These are phyloP conservation scores for Acacia confusa DNA, from an alignment of 306 rosid species.

Conservation along the genomic window DNA sequence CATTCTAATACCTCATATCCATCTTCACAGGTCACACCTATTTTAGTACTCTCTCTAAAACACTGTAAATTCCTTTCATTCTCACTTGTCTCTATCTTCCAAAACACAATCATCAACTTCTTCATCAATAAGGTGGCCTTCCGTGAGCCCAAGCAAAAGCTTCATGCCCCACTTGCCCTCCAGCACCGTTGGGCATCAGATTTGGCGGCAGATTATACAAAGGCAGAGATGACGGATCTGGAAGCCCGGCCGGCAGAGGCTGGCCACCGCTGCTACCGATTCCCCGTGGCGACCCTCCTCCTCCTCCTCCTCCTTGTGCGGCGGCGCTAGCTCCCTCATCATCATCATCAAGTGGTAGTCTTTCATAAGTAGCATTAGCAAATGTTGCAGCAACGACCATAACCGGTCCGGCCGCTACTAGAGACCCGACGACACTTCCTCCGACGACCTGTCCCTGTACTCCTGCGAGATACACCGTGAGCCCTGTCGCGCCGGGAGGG, in stretches of 20 bases:
- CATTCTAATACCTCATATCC: slow-evolving; percentile 24
- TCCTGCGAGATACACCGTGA: slow-evolving; percentile 82
- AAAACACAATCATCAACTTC: slow-evolving; percentile 13
- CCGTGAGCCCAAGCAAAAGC: slow-evolving; percentile 79
- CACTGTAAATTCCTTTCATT: slow-evolving; percentile 13
- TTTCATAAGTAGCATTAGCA: slow-evolving; percentile 91
- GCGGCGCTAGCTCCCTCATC: slow-evolving; percentile 57
- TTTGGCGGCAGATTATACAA: slow-evolving; percentile 68
- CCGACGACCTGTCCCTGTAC: slow-evolving; percentile 93
- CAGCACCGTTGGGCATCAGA: slow-evolving; percentile 61
- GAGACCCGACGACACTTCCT: slow-evolving; percentile 86
- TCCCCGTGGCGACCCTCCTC: slow-evolving; percentile 45
- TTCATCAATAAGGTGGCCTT: slow-evolving; percentile 55
- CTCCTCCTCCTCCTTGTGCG: slow-evolving; percentile 38
- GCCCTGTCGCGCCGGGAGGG: slow-evolving; percentile 83
- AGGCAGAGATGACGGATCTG: slow-evolving; percentile 70
- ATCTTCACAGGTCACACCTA: slow-evolving; percentile 38
- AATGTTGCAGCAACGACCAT: slow-evolving; percentile 93
- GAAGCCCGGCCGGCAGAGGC: slow-evolving; percentile 45
- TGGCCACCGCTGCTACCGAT: slow-evolving; percentile 51
- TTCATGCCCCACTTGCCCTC: slow-evolving; percentile 69
- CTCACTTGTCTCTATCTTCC: slow-evolving; percentile 15
- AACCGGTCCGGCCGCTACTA: slow-evolving; percentile 88
- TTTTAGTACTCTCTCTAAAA: slow-evolving; percentile 28
- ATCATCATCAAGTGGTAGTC: slow-evolving; percentile 85